These are phyloP conservation scores for Rhodamnia argentea DNA, from an alignment of 345 rosid genomes.

Conservation along the genomic window DNA sequence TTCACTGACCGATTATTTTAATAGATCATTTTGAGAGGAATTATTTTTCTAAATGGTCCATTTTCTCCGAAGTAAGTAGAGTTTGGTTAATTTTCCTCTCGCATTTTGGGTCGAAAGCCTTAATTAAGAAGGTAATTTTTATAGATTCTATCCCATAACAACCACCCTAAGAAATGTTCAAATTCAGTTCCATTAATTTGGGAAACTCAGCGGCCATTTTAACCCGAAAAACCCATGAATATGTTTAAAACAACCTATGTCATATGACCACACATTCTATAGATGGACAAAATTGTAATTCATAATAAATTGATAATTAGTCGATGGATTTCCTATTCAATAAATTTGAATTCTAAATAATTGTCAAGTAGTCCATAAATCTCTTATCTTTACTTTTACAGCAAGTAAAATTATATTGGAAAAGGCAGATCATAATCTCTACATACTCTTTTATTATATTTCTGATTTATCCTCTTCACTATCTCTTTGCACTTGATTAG, in stretches of 20 bases:
- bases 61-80: no score
- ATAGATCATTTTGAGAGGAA: no score
- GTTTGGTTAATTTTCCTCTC: neutral
- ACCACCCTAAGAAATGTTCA: neutral
- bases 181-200: no score
- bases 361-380: neutral
- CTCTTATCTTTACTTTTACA: neutral
- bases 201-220: no score
- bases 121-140: neutral
- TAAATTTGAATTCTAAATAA: neutral
- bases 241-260: no score
- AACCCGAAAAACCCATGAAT: no score
- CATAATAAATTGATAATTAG: neutral
- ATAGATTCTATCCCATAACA: neutral
- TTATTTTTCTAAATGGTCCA: no score
- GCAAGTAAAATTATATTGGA: neutral
- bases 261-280: neutral
- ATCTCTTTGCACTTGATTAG: neutral
- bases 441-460: neutral
- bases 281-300: neutral
- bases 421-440: neutral
- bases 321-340: neutral
- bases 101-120: neutral
- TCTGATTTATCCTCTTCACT: neutral
- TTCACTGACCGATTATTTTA: no score